Percentiles rank a stretch among this genome's conserved stretches.
Conservation (phyloP, 2,329 filamentous ascomycete species). For the Phaeomoniella chlamydospora region DNA sequence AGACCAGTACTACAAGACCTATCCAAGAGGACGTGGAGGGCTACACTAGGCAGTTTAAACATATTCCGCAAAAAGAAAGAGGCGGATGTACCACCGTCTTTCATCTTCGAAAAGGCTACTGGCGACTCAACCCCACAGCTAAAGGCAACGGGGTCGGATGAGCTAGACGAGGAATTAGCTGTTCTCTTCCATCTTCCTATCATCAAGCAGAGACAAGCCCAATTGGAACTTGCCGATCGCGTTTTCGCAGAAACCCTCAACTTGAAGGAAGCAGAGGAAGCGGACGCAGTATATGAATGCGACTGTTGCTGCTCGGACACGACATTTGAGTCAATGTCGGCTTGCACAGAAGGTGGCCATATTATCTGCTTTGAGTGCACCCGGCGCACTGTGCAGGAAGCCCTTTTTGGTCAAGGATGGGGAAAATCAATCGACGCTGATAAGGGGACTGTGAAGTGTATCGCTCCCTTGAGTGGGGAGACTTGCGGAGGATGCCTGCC, state of each 20-base stretch:
- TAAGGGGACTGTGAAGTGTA: constrained; percentile 62
- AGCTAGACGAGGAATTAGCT: constrained; percentile 28
- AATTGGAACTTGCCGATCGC: constrained; percentile 22
- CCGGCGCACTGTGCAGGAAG: constrained; percentile 66
- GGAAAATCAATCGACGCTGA: constrained; percentile 60
- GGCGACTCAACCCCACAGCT: constrained; percentile 14
- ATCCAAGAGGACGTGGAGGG: constrained; percentile 28
- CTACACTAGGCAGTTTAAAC: constrained; percentile 25
- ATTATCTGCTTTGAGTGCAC: constrained; percentile 57
- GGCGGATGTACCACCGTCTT: constrained; percentile 21
- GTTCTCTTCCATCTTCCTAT: constrained; percentile 21
- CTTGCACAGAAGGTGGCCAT: constrained; percentile 26
- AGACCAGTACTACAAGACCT: constrained; percentile 27
- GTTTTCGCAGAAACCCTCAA: constrained; percentile 24
- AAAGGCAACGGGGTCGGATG: constrained; percentile 25
- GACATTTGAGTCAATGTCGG: constrained; percentile 31
- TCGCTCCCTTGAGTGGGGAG: constrained; percentile 57
- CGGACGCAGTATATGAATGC: constrained; percentile 29
- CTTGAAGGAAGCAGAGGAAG: constrained; percentile 23
- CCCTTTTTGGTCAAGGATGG: constrained; percentile 89
- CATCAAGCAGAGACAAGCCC: constrained; percentile 17
- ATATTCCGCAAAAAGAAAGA: constrained; percentile 26
- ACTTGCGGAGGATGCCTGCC: constrained; percentile 61
- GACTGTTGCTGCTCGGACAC: constrained; percentile 32
- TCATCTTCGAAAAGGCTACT: constrained; percentile 21